A percentile compares a stretch with the other conserved stretches of the same genome.
phyloP scores from a whole-genome alignment of 305 asterid species.

The Lippia alba region DNA sequence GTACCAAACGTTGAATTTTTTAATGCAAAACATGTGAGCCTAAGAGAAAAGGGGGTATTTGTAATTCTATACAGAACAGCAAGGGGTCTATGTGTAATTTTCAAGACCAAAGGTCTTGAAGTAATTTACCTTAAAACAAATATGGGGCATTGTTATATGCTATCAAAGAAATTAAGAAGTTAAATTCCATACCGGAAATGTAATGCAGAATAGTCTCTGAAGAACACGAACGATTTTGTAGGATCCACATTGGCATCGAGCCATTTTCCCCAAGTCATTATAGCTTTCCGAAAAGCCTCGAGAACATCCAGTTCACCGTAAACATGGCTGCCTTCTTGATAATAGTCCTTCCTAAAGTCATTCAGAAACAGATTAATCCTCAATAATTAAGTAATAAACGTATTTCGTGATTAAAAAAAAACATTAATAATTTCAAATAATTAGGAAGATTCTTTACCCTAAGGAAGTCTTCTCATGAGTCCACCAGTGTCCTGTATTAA shows the following conservation, averaged over 20 bases:
- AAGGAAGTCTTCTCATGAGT: slow-evolving; percentile 57
- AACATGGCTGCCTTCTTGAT: slow-evolving; percentile 83
- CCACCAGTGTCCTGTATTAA: slow-evolving; percentile 70
- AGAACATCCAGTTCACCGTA: slow-evolving; percentile 57
- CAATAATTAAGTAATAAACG: neutral
- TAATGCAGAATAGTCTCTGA: slow-evolving; percentile 69
- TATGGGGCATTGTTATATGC: too few species aligned
- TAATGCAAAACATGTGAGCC: too few species aligned
- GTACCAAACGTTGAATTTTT: too few species aligned
- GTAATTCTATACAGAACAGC: too few species aligned
- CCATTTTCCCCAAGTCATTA: slow-evolving; percentile 83
- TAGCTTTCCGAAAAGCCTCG: slow-evolving; percentile 74
- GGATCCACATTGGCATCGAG: slow-evolving; percentile 67
- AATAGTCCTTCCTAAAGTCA: slow-evolving; percentile 65
- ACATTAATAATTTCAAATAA: neutral
- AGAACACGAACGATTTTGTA: slow-evolving; percentile 52
- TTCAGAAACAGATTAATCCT: slow-evolving; percentile 5
- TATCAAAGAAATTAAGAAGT: too few species aligned
- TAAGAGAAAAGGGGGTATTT: too few species aligned
- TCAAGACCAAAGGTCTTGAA: too few species aligned
- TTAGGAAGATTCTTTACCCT: slow-evolving; percentile 32
- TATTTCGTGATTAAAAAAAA: neutral
- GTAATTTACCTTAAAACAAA: too few species aligned
- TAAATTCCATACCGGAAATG: slow-evolving; percentile 54
- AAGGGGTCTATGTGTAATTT: too few species aligned